Conservation (phyloP, 2,329 filamentous ascomycete species). For the Raffaelea ambrosiae region DNA sequence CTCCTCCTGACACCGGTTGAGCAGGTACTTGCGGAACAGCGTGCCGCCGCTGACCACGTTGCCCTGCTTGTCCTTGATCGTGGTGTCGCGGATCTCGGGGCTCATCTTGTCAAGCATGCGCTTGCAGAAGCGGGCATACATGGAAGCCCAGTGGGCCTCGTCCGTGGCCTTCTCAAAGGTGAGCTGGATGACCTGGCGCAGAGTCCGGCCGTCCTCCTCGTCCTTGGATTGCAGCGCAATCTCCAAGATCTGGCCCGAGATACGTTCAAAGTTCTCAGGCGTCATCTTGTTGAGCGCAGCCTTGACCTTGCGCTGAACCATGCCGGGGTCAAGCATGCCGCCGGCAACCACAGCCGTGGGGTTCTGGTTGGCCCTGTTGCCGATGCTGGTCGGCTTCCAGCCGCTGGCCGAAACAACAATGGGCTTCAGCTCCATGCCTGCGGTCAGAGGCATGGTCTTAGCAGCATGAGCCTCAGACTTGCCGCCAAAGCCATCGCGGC, state of each 20-base stretch:
- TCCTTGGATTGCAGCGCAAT: constrained; percentile 95
- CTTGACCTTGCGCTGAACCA: constrained; percentile 99
- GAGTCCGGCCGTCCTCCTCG: constrained; percentile 84
- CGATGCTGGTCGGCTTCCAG: constrained; percentile 80
- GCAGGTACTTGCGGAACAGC: constrained; percentile 95
- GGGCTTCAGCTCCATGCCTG: constrained; percentile 71
- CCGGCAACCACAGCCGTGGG: constrained; percentile 33
- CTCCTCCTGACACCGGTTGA: constrained; percentile 97
- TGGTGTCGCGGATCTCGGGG: constrained; percentile 88
- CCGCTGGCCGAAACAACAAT: constrained; percentile 65
- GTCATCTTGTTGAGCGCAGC: constrained; percentile 99
- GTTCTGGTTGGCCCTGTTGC: constrained; percentile 27
- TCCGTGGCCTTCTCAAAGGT: constrained; percentile 99
- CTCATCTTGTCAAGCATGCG: constrained; percentile 95
- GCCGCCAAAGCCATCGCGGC: constrained; percentile 41
- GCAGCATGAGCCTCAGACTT: constrained; percentile 61
- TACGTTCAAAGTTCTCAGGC: constrained; percentile 95
- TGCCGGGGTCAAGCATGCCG: constrained; percentile 70
- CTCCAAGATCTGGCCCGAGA: constrained; percentile 82
- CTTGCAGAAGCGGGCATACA: constrained; percentile 99
- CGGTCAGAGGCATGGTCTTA: constrained; percentile 87
- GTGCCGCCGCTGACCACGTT: constrained; percentile 86
- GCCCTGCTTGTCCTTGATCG: constrained; percentile 81
- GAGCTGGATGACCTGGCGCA: constrained; percentile 96
- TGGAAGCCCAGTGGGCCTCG: constrained; percentile 95